phyloP scores from a whole-genome alignment of 2,329 filamentous ascomycete species.

The Orbilia brochopaga region DNA sequence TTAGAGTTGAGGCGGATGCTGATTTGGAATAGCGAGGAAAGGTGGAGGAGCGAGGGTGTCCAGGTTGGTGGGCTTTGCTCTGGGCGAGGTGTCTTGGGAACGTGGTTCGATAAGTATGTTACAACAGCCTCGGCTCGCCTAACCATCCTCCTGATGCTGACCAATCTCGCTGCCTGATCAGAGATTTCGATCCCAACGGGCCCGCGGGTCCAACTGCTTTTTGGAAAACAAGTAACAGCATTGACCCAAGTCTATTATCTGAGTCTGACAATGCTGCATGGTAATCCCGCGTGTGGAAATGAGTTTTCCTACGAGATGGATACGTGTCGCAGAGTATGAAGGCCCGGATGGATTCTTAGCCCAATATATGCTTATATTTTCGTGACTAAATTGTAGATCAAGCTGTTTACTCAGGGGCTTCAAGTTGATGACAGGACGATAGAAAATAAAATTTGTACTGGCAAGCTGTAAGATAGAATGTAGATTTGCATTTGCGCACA shows the following conservation, averaged over 20 bases:
- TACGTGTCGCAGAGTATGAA: too few relatives aligned
- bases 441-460: too few relatives aligned
- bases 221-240: constrained; percentile 71
- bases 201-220: constrained; percentile 77
- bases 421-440: too few relatives aligned
- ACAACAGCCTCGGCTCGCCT: too few relatives aligned
- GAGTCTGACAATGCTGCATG: constrained; percentile 38
- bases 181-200: constrained; percentile 70
- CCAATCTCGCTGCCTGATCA: constrained; percentile 54
- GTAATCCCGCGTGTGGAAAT: neutral
- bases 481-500: too few relatives aligned
- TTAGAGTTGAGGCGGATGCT: neutral
- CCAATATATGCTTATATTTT: too few relatives aligned
- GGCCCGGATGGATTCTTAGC: too few relatives aligned
- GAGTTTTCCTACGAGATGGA: too few relatives aligned
- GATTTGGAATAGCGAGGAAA: constrained; percentile 65
- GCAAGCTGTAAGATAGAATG: too few relatives aligned
- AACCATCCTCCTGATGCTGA: neutral
- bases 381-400: too few relatives aligned
- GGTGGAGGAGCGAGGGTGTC: constrained; percentile 78
- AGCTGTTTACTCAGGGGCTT: too few relatives aligned
- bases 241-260: constrained; percentile 17
- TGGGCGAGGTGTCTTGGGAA: constrained; percentile 72
- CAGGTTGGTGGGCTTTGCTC: constrained; percentile 73
- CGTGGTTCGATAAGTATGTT: constrained; percentile 76